Base-by-base conservation (phyloP, 2,329 filamentous ascomycete genomes). In the Blastomyces gilchristii region DNA sequence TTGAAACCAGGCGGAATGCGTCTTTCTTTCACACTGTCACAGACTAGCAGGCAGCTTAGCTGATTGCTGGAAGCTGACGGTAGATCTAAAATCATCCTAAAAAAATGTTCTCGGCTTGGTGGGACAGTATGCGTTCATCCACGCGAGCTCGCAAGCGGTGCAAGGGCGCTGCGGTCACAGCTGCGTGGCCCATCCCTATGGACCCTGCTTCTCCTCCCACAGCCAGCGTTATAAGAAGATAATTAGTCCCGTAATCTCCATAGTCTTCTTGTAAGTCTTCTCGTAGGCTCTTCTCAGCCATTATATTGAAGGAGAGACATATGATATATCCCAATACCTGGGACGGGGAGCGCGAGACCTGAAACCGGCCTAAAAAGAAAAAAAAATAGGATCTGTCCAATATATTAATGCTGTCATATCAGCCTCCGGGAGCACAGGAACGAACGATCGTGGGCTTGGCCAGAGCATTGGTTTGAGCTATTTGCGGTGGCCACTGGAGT, bases 41-140 rank as follows among this genome's bases (percentile, higher is more conserved):
- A 59, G 11, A 49, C 41, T 34, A 59, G 34, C 18, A 14, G 8
- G 31, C 18, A 41, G 37, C 8, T 57, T 39, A 57, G 34, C 18
- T 57, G 34, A 22, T 39, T 39, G 54, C n/a, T 39, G 41, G 9
- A 14, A 34, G 57, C 57, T 58, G 39, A 39, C 41, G 39, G 37
- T 59, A 47, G 57, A 59, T 59, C 57, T 49, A 59, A 59, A 59
- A 59, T 47, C 41, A 22, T 58, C 54, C 34, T 22, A 57, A 9
- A 37, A 57, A 39, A 39, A 39, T 39, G 53, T 39, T 56, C 56
- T 58, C 39, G 56, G 37, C 57, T 53, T 53, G 52, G 28, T 54
- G 52, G 52, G 28, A 25, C 25, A 22, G 34, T 58, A 12, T n/a
- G 56, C 56, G 22, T 37, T 25, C 56, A 43, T 43, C 56, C 56